These are phyloP conservation scores for Pseudocercospora eumusae DNA, from an alignment of 2,329 filamentous ascomycete genomes.

Conservation along the genomic window DNA sequence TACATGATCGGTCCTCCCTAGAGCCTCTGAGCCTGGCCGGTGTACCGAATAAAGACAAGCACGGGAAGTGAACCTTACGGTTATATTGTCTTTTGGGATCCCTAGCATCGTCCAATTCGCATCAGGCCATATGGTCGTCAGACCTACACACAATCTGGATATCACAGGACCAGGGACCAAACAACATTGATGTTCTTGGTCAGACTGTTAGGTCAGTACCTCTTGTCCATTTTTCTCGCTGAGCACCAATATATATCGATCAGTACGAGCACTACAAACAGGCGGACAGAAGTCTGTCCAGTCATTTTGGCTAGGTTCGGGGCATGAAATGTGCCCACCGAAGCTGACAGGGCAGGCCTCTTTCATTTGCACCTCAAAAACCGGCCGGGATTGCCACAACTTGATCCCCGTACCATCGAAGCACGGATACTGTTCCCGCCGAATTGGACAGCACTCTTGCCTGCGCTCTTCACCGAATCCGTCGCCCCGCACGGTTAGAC, in stretches of 20 bases:
- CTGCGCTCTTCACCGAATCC: not conserved
- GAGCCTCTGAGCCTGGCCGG: too few species aligned
- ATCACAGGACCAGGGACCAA: not conserved
- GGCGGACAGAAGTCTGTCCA: not conserved
- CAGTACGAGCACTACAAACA: not conserved
- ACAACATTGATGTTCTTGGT: not conserved
- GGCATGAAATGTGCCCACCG: not conserved
- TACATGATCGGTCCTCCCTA: not conserved
- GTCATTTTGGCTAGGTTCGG: not conserved
- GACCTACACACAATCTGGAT: not conserved
- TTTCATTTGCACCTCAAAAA: not conserved
- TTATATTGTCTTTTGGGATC: too few species aligned
- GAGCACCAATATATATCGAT: not conserved
- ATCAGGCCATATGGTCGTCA: not conserved
- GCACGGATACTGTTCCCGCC: not conserved
- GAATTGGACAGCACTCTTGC: not conserved
- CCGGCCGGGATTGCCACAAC: not conserved
- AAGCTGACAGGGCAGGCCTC: not conserved
- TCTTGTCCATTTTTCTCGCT: too few species aligned
- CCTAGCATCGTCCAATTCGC: not conserved
- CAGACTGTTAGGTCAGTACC: too few species aligned
- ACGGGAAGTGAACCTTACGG: not conserved
- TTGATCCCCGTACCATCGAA: not conserved
- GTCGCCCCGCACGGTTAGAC: not conserved
- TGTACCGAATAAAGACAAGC: not conserved